These are phyloP conservation scores for Dryas octopetala DNA, from an alignment of 306 rosid genomes.

Conservation along the genomic window DNA sequence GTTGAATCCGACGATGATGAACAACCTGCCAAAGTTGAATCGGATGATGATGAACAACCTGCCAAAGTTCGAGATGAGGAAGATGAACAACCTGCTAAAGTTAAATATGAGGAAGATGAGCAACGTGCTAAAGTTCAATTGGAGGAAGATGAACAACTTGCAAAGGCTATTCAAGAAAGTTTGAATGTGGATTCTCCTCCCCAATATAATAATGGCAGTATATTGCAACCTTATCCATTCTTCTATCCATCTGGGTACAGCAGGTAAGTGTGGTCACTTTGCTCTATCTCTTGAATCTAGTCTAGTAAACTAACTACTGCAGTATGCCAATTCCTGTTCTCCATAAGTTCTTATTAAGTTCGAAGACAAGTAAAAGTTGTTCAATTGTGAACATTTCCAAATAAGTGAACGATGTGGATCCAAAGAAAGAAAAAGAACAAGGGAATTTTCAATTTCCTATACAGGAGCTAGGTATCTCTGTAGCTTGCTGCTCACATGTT, in stretches of 20 bases:
- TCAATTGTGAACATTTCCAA: background rate
- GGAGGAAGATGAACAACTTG: slow-evolving; percentile 95
- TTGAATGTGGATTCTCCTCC: slow-evolving; percentile 61
- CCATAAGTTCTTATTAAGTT: background rate
- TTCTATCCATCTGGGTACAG: slow-evolving; percentile 64
- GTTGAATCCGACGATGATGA: slow-evolving; percentile 26
- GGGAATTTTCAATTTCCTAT: background rate
- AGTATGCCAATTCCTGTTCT: background rate
- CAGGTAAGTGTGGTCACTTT: slow-evolving; percentile 55
- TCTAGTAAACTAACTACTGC: background rate
- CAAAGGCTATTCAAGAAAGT: slow-evolving; percentile 92
- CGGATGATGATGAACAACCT: slow-evolving; percentile 31
- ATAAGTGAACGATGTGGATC: background rate
- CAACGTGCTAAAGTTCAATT: slow-evolving; percentile 53
- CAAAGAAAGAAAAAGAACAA: background rate
- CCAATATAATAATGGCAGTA: slow-evolving; percentile 43
- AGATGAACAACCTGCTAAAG: slow-evolving; percentile 37
- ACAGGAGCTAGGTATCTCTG: background rate
- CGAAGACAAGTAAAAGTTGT: background rate
- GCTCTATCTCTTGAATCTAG: slow-evolving; percentile 21
- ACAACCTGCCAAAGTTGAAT: background rate
- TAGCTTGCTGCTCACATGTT: background rate
- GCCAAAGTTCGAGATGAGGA: slow-evolving; percentile 44
- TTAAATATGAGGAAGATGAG: slow-evolving; percentile 51
- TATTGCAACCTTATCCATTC: slow-evolving; percentile 55